These are phyloP conservation scores for Cladosporium phlei DNA, from an alignment of 2,329 filamentous ascomycete species.

Conservation along the genomic window DNA sequence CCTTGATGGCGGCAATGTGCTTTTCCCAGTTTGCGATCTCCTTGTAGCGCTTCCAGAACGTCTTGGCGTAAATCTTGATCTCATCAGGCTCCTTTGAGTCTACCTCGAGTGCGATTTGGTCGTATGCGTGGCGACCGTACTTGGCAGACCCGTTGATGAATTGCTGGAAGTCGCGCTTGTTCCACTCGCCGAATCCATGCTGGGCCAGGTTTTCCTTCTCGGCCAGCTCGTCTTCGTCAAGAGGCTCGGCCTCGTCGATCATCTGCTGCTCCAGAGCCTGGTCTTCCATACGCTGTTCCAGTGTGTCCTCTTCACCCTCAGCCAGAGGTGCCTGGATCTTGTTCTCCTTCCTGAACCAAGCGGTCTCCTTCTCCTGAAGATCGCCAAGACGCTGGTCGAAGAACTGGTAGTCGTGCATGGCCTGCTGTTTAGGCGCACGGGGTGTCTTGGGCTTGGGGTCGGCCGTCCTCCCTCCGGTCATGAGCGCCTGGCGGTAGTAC, in stretches of 20 bases:
- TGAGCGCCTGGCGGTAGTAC: constrained; percentile 90
- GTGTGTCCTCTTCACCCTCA: constrained; percentile 81
- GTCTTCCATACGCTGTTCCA: constrained; percentile 81
- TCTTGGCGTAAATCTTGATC: constrained; percentile 85
- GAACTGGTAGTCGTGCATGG: constrained; percentile 95
- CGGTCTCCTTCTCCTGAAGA: constrained; percentile 92
- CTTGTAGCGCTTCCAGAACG: constrained; percentile 93
- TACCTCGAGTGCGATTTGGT: constrained; percentile 79
- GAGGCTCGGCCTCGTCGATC: constrained; percentile 82
- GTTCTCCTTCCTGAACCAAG: constrained; percentile 92
- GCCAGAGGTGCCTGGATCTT: constrained; percentile 87
- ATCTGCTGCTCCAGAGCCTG: constrained; percentile 82
- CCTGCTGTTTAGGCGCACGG: constrained; percentile 87
- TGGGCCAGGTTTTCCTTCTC: constrained; percentile 78
- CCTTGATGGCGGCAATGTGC: constrained; percentile 82
- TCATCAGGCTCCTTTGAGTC: constrained; percentile 84
- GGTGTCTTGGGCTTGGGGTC: constrained; percentile 92
- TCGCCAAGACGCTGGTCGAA: constrained; percentile 80
- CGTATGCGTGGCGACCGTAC: constrained; percentile 81
- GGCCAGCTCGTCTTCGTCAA: constrained; percentile 84
- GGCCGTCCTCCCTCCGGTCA: constrained; percentile 70
- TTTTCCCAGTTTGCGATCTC: constrained; percentile 88
- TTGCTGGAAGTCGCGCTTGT: constrained; percentile 94
- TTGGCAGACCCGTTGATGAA: constrained; percentile 94
- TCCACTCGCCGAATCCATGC: constrained; percentile 91